These are phyloP conservation scores for Bjerkandera adusta DNA, from an alignment of 1,284 basidiomycete species.

Conservation along the genomic window DNA sequence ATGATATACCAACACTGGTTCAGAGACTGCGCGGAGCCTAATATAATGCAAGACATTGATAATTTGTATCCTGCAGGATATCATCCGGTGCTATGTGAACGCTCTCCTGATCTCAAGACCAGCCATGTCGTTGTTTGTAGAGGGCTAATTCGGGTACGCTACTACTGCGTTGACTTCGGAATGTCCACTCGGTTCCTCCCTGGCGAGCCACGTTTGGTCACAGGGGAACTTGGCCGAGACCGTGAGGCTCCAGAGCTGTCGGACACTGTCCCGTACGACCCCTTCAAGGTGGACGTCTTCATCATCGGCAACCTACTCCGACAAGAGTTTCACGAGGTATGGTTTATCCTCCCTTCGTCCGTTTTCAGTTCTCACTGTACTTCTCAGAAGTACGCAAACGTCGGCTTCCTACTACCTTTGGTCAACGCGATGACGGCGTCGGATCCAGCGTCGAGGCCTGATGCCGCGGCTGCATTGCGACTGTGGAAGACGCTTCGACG, in stretches of 20 bases:
- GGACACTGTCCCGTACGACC: neutral
- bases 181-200: neutral
- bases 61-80: neutral
- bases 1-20: too few species aligned
- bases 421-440: neutral
- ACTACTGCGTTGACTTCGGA: conserved; percentile 5
- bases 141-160: neutral
- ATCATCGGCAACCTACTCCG: conserved; percentile 5
- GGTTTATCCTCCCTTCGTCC: neutral
- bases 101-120: neutral
- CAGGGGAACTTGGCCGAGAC: conserved; percentile 21
- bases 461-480: neutral
- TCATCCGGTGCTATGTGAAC: neutral
- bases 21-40: neutral
- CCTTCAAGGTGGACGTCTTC: conserved; percentile 11
- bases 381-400: neutral
- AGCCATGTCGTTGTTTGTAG: neutral
- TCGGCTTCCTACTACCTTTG: neutral
- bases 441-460: neutral
- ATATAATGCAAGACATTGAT: neutral
- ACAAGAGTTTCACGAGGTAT: neutral
- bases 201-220: conserved; percentile 1
- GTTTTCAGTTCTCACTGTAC: neutral
- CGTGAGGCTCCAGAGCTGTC: conserved; percentile 28
- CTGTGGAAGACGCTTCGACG: too few species aligned